Percentiles rank a stretch among this genome's conserved stretches.
Evolutionary conservation across 75 land plant genomes (phyloP).

Genomic region (Selaginella moellendorffii): DNA sequence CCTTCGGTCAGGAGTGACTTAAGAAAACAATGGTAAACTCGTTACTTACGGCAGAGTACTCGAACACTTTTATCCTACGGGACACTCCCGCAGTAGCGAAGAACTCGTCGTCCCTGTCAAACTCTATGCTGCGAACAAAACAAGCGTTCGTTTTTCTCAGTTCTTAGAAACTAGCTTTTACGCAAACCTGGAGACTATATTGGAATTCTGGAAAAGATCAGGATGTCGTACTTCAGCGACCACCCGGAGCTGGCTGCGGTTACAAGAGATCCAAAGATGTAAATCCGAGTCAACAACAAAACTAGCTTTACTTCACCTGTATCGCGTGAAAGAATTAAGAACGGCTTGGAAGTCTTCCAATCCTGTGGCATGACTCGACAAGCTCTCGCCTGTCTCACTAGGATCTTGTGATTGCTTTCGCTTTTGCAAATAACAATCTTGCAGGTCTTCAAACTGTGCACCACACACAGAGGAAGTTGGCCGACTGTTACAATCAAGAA

Average conservation of each 20-base stretch:
- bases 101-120: constrained; percentile 91
- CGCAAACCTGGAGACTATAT: constrained; percentile 88
- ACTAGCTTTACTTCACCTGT: constrained; percentile 38
- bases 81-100: constrained; percentile 99
- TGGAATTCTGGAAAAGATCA: constrained; percentile 72
- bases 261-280: background rate
- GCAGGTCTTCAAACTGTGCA: constrained; percentile 82
- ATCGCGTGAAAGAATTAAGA: constrained; percentile 69
- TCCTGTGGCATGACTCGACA: constrained; percentile 45
- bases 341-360: constrained; percentile 87
- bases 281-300: background rate
- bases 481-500: background rate
- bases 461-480: background rate
- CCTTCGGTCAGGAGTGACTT: too few species aligned
- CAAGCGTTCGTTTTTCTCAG: too few species aligned
- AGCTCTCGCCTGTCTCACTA: constrained; percentile 11
- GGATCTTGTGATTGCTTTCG: constrained; percentile 23
- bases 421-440: constrained; percentile 85
- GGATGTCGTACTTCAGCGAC: constrained; percentile 85
- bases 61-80: constrained; percentile 87
- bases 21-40: too few species aligned
- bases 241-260: constrained; percentile 69
- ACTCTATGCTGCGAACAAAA: constrained; percentile 70
- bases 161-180: background rate
- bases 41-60: constrained; percentile 89